phyloP scores from a whole-genome alignment of 139 green algal species.

The Volvox reticuliferus region DNA sequence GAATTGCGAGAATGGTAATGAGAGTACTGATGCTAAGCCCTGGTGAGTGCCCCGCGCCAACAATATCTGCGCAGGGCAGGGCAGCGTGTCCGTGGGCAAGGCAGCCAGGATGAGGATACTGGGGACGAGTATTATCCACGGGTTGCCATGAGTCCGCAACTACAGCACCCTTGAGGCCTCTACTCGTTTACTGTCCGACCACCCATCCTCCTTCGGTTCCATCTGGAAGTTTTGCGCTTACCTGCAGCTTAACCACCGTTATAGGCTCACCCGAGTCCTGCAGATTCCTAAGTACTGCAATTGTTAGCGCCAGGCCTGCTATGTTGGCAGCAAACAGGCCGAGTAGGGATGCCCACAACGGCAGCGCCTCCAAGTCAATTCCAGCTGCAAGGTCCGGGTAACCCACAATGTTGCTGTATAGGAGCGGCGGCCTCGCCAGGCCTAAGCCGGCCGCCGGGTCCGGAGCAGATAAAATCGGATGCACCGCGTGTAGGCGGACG shows the following conservation, averaged over 20 bases:
- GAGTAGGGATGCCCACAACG: slow-evolving; percentile 37
- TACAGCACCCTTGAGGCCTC: no score
- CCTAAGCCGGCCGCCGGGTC: not conserved
- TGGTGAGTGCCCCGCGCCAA: no score
- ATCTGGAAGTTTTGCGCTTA: not conserved
- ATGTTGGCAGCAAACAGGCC: slow-evolving; percentile 49
- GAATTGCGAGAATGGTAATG: no score
- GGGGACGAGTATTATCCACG: no score
- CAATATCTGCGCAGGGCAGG: no score
- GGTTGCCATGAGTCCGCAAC: no score
- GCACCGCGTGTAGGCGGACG: slow-evolving; percentile 6
- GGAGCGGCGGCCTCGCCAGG: not conserved
- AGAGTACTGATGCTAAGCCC: no score
- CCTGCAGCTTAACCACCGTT: slow-evolving; percentile 46
- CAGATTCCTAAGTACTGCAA: slow-evolving; percentile 16
- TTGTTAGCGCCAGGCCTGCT: slow-evolving; percentile 16
- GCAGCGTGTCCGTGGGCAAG: no score
- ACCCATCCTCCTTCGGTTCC: no score
- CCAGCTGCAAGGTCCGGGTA: slow-evolving; percentile 35
- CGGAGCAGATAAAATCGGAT: not conserved
- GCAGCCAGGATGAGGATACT: no score
- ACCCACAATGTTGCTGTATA: not conserved
- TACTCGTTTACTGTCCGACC: no score
- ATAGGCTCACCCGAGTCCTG: slow-evolving; percentile 42
- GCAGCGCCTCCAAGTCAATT: slow-evolving; percentile 35